Conservation (phyloP, 768 basidiomycete genomes). For the Tulasnella sp. region DNA sequence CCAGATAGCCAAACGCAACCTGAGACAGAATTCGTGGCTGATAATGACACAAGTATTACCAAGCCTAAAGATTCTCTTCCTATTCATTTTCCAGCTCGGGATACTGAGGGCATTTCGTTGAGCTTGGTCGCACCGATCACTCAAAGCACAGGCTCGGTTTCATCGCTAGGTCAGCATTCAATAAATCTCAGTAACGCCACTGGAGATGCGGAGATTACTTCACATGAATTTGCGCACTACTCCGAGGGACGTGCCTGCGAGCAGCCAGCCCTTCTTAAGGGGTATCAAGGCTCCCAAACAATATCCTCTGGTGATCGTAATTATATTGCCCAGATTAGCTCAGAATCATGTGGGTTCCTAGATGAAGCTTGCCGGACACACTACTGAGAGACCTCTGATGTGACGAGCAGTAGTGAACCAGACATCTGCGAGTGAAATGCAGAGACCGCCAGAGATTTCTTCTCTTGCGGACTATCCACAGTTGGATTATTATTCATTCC, state of each 20-base stretch:
- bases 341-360: not conserved
- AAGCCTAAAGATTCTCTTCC: not conserved
- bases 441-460: not conserved
- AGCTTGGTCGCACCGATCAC: not conserved
- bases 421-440: not conserved
- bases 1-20: not conserved
- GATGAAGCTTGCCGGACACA: not conserved
- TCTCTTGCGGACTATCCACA: not conserved
- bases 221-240: not conserved
- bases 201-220: too few species aligned
- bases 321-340: not conserved
- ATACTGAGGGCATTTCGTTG: not conserved
- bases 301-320: not conserved
- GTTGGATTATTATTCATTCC: not conserved
- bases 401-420: not conserved
- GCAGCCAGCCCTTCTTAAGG: not conserved
- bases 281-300: not conserved
- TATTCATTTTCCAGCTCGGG: not conserved
- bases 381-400: not conserved
- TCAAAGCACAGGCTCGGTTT: not conserved
- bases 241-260: not conserved
- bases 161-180: not conserved
- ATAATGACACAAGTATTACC: not conserved
- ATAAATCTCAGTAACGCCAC: not conserved
- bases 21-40: not conserved